phyloP scores from a whole-genome alignment of 2,329 filamentous ascomycete genomes.

The Biscogniauxia sp. region DNA sequence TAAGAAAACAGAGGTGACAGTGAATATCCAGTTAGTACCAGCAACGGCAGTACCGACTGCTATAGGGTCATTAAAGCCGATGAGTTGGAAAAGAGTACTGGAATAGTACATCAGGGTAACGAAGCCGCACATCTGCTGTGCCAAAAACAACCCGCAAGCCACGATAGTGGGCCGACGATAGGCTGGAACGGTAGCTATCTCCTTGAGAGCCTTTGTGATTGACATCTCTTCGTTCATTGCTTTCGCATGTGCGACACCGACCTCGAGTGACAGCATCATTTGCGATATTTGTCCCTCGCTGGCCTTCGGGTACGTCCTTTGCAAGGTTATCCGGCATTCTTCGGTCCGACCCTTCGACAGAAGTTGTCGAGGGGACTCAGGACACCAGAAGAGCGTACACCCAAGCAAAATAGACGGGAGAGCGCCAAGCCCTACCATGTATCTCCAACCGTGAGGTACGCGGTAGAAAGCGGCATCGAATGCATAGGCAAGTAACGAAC shows the following conservation, averaged over 20 bases:
- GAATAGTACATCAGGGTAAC: constrained; percentile 24
- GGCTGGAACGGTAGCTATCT: constrained; percentile 38
- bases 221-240: constrained; percentile 30
- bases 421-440: constrained; percentile 47
- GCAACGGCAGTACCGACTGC: constrained; percentile 41
- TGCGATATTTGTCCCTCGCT: constrained; percentile 41
- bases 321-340: constrained; percentile 38
- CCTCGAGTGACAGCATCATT: constrained; percentile 42
- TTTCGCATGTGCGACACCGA: constrained; percentile 32
- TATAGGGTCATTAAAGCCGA: constrained; percentile 44
- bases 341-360: constrained; percentile 41
- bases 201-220: constrained; percentile 38
- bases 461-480: constrained; percentile 40
- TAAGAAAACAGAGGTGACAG: constrained; percentile 40
- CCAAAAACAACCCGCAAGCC: constrained; percentile 46
- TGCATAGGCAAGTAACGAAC: constrained; percentile 41
- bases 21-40: constrained; percentile 44
- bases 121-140: constrained; percentile 36
- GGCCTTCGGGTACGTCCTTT: constrained; percentile 40
- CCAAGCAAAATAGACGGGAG: constrained; percentile 45
- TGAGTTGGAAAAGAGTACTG: constrained; percentile 28
- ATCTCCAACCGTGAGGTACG: constrained; percentile 46
- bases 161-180: constrained; percentile 42
- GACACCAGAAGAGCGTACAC: constrained; percentile 43
- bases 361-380: constrained; percentile 47